phyloP scores from a whole-genome alignment of 164 flowering plant species.

The Stephania cephalantha region DNA sequence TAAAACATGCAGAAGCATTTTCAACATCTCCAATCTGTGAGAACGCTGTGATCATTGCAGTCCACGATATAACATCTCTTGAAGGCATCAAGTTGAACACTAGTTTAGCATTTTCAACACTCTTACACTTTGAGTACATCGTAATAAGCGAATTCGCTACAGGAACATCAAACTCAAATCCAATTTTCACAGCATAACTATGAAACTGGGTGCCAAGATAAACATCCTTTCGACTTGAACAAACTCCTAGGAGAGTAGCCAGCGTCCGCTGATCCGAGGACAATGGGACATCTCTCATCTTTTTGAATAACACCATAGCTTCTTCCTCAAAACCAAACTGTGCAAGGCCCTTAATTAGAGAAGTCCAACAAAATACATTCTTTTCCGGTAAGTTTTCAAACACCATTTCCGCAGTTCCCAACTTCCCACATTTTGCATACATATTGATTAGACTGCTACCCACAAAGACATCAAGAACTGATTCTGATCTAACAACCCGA shows the following conservation, averaged over 20 bases:
- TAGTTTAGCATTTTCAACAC: neutral
- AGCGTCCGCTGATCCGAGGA: constrained; percentile 6
- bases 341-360: constrained; percentile 7
- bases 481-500: constrained; percentile 34
- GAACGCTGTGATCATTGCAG: constrained; percentile 7
- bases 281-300: constrained; percentile 7
- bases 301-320: constrained; percentile 1
- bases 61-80: constrained; percentile 10
- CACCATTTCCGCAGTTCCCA: constrained; percentile 5
- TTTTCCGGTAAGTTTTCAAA: constrained; percentile 9
- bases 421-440: constrained; percentile 52
- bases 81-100: constrained; percentile 9
- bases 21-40: constrained; percentile 3
- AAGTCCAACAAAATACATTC: constrained; percentile 8
- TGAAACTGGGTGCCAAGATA: constrained; percentile 5
- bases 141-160: constrained; percentile 8
- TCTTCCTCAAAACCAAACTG: constrained; percentile 10
- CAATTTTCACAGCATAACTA: neutral
- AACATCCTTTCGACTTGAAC: constrained; percentile 8
- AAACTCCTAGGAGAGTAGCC: constrained; percentile 8
- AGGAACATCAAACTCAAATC: constrained; percentile 7
- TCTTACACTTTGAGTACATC: constrained; percentile 6
- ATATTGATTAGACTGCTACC: constrained; percentile 48
- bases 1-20: constrained; percentile 4
- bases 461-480: constrained; percentile 28